phyloP scores from a whole-genome alignment of 495 filamentous ascomycete genomes.

The Hyphodiscus hymeniophilus region DNA sequence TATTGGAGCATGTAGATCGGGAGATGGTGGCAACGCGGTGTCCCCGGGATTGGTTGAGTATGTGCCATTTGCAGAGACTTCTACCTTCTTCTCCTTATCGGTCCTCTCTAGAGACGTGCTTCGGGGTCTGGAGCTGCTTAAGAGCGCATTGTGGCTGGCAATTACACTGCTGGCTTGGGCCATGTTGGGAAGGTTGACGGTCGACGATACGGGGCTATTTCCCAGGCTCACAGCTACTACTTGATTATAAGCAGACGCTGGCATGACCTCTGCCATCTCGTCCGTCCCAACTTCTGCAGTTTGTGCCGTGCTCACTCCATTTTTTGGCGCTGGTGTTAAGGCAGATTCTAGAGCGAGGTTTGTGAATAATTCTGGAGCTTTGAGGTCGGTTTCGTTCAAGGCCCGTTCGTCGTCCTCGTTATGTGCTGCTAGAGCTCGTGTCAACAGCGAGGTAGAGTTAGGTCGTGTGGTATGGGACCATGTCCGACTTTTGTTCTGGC shows the following conservation, averaged over 20 bases:
- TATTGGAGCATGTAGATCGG: slow-evolving; percentile 10
- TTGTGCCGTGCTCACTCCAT: slow-evolving; percentile 10
- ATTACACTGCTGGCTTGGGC: slow-evolving; percentile 1
- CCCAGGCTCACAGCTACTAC: neutral
- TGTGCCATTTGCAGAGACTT: slow-evolving; percentile 18
- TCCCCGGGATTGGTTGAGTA: slow-evolving; percentile 26
- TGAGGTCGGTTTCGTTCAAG: neutral
- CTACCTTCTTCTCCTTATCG: slow-evolving; percentile 32
- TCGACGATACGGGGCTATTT: slow-evolving; percentile 1
- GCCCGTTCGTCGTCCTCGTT: slow-evolving; percentile 10
- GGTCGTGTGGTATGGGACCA: slow-evolving; percentile 10
- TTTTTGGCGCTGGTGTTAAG: neutral
- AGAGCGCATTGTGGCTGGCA: slow-evolving; percentile 10
- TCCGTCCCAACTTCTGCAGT: neutral
- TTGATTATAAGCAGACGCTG: neutral
- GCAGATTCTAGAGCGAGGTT: neutral
- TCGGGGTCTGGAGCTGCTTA: slow-evolving; percentile 24
- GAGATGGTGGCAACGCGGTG: slow-evolving; percentile 23
- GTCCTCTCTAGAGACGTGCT: slow-evolving; percentile 33
- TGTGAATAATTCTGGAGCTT: neutral
- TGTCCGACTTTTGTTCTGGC: slow-evolving; percentile 10
- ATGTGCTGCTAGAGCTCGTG: slow-evolving; percentile 17
- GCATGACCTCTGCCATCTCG: slow-evolving; percentile 9
- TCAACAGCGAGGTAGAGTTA: slow-evolving; percentile 19
- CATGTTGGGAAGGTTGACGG: slow-evolving; percentile 16